These are phyloP conservation scores for Diospyros lotus DNA, from an alignment of 148 eudicot species.

Conservation along the genomic window DNA sequence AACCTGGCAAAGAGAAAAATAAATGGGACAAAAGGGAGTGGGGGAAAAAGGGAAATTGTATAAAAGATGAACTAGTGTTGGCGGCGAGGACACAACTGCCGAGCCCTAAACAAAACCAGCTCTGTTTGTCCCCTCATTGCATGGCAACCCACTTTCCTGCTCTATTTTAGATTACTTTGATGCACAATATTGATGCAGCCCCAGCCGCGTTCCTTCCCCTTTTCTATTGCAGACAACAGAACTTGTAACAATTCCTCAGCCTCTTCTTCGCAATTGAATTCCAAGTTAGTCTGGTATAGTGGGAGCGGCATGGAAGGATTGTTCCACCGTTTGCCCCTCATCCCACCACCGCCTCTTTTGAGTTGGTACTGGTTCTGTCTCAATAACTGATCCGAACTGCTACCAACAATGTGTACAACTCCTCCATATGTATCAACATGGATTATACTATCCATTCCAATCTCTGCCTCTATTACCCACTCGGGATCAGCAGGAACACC, in stretches of 20 bases:
- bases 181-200: slow-evolving; percentile 62
- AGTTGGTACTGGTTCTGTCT: slow-evolving; percentile 48
- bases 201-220: slow-evolving; percentile 80
- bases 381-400: slow-evolving; percentile 50
- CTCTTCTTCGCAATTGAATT: slow-evolving; percentile 49
- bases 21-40: too few relatives aligned
- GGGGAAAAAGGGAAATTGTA: too few relatives aligned
- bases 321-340: slow-evolving; percentile 38
- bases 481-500: slow-evolving; percentile 75
- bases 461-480: slow-evolving; percentile 63
- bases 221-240: slow-evolving; percentile 48
- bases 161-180: slow-evolving; percentile 58
- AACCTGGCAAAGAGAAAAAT: too few relatives aligned
- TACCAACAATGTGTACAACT: slow-evolving; percentile 78
- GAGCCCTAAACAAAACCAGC: neutral
- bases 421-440: slow-evolving; percentile 55
- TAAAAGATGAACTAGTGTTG: too few relatives aligned
- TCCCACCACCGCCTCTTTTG: slow-evolving; percentile 25
- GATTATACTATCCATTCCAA: slow-evolving; percentile 72
- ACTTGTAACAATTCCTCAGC: slow-evolving; percentile 60
- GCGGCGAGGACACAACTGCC: too few relatives aligned
- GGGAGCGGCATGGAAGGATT: slow-evolving; percentile 53
- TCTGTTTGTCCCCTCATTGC: neutral
- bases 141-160: neutral
- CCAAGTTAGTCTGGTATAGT: slow-evolving; percentile 70